These are phyloP conservation scores for Hypoxylon trugodes DNA, from an alignment of 495 filamentous ascomycete genomes.

Conservation along the genomic window DNA sequence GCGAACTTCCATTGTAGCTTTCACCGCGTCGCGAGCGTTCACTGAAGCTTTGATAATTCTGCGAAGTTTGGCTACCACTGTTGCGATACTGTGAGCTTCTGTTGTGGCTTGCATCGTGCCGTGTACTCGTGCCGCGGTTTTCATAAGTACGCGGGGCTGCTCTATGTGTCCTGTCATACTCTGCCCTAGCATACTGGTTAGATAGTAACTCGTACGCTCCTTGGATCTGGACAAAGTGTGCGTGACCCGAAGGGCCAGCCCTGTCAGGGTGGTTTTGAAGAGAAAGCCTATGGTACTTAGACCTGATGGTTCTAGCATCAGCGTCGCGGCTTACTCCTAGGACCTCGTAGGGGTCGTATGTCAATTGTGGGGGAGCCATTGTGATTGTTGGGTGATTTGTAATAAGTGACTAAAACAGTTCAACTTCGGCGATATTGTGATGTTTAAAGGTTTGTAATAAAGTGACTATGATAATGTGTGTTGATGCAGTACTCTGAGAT, in stretches of 20 bases:
- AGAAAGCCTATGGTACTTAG: background rate
- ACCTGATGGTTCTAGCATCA: background rate
- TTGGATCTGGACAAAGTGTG: constrained; percentile 12
- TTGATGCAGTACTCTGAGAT: no score
- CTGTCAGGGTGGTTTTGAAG: constrained; percentile 9
- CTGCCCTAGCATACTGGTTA: background rate
- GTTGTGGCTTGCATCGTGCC: no score
- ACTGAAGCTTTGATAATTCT: no score
- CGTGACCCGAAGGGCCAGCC: constrained; percentile 2
- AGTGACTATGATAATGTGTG: no score
- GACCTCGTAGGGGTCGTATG: background rate
- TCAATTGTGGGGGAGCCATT: background rate
- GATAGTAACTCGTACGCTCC: constrained; percentile 9
- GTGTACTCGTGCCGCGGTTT: background rate
- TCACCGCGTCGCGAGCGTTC: no score
- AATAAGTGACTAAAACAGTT: no score
- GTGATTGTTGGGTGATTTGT: background rate
- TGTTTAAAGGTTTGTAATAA: no score
- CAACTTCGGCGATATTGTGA: no score
- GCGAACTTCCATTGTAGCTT: no score
- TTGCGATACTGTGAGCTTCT: no score
- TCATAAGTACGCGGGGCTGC: no score
- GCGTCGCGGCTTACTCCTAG: background rate
- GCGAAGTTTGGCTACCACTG: no score
- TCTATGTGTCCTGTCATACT: background rate